A percentile compares a stretch with the other conserved stretches of the same genome.
These are phyloP conservation scores for Sistotremastrum suecicum DNA, from an alignment of 768 basidiomycete species.

Conservation along the genomic window DNA sequence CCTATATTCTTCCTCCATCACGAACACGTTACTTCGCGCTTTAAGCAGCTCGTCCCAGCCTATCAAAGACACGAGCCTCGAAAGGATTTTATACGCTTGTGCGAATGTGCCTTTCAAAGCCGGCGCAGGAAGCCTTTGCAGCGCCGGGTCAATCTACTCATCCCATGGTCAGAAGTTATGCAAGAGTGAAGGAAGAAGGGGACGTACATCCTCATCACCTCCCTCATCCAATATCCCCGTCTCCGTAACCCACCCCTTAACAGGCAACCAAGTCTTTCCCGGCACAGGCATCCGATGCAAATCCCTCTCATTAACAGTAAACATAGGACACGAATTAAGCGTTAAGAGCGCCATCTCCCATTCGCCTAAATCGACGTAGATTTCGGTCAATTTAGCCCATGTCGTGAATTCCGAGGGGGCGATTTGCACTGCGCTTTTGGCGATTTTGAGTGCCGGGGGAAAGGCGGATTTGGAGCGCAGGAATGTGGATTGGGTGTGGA, in stretches of 20 bases:
- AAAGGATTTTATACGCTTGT: conserved; percentile 81
- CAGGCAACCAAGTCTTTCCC: conserved; percentile 71
- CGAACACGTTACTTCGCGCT: conserved; percentile 88
- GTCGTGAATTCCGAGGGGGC: conserved; percentile 98
- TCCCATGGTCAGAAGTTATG: too few species aligned
- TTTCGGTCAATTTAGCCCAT: conserved; percentile 94
- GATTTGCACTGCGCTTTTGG: conserved; percentile 91
- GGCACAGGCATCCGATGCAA: conserved; percentile 75
- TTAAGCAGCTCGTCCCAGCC: conserved; percentile 99
- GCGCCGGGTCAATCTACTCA: conserved; percentile 87
- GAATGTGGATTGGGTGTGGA: conserved; percentile 93
- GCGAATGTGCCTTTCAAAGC: conserved; percentile 94
- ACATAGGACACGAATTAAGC: conserved; percentile 99
- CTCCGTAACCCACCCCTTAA: conserved; percentile 73
- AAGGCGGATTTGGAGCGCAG: conserved; percentile 70
- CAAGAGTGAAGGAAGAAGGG: too few species aligned
- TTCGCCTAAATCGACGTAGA: conserved; percentile 83
- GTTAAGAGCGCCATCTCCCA: conserved; percentile 85
- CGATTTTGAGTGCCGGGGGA: conserved; percentile 86
- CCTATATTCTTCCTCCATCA: conserved; percentile 99
- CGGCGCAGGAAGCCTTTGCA: conserved; percentile 89
- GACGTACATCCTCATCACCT: too few species aligned
- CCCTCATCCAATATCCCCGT: too few species aligned
- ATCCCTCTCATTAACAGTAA: conserved; percentile 96
- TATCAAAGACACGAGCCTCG: conserved; percentile 82